These are phyloP conservation scores for Aspergillus sp. DNA, from an alignment of 2,329 filamentous ascomycete species.

Conservation along the genomic window DNA sequence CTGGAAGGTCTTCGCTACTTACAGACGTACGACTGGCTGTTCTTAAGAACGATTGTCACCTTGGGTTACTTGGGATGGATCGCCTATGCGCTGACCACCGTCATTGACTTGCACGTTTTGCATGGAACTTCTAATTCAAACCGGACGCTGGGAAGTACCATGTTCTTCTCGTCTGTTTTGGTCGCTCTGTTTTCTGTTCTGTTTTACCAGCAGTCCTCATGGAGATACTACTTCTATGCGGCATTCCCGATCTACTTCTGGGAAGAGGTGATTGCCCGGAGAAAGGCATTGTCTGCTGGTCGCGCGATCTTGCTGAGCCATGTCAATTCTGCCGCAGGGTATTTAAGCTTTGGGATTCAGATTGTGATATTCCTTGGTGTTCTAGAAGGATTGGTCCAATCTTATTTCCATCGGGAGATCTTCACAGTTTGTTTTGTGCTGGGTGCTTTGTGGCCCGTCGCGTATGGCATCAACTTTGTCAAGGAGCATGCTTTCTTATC, in stretches of 20 bases:
- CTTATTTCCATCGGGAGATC: conserved; percentile 85
- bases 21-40: conserved; percentile 98
- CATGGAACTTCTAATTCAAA: conserved; percentile 60
- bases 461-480: conserved; percentile 68
- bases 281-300: conserved; percentile 62
- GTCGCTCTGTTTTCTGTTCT: conserved; percentile 72
- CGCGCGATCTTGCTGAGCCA: conserved; percentile 62
- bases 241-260: conserved; percentile 93
- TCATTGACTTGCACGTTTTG: conserved; percentile 81
- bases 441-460: conserved; percentile 68
- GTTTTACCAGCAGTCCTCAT: conserved; percentile 68
- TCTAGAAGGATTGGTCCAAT: conserved; percentile 74
- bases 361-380: conserved; percentile 62
- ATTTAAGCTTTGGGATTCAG: conserved; percentile 58
- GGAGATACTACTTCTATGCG: conserved; percentile 83
- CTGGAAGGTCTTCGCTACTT: conserved; percentile 84
- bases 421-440: conserved; percentile 73
- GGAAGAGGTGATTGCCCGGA: conserved; percentile 84
- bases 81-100: conserved; percentile 79
- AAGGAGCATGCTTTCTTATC: conserved; percentile 57
- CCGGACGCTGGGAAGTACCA: conserved; percentile 52
- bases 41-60: conserved; percentile 81
- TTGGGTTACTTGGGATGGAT: conserved; percentile 94
- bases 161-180: conserved; percentile 70
- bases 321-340: conserved; percentile 53